phyloP scores from a whole-genome alignment of 352 stramenopile species.

The Pythium coloratum region DNA sequence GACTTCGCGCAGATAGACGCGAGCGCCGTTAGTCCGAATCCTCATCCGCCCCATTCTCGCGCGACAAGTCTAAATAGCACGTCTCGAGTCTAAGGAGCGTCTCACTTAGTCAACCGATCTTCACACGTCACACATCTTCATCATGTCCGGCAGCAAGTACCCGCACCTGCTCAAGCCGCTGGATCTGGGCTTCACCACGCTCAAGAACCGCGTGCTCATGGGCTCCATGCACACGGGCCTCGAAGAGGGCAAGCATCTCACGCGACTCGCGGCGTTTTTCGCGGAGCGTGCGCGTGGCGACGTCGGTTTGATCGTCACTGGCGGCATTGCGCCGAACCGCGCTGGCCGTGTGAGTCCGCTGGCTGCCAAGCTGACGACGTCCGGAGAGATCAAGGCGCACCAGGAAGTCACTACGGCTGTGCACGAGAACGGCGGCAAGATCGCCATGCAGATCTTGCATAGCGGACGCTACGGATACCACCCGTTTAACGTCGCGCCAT shows the following conservation, averaged over 20 bases:
- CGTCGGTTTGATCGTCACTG: constrained; percentile 95
- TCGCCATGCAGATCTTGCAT: constrained; percentile 93
- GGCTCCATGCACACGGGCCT: constrained; percentile 93
- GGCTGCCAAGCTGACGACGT: constrained; percentile 92
- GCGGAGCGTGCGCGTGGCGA: constrained; percentile 91
- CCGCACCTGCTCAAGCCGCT: constrained; percentile 72
- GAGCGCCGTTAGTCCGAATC: background rate
- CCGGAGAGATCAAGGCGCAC: constrained; percentile 88
- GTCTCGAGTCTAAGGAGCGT: constrained; percentile 2
- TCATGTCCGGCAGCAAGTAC: constrained; percentile 62
- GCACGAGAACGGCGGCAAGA: constrained; percentile 84
- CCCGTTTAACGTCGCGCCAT: constrained; percentile 93
- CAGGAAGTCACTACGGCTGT: constrained; percentile 93
- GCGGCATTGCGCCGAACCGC: constrained; percentile 92
- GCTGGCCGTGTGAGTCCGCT: constrained; percentile 92
- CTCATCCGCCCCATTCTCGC: background rate
- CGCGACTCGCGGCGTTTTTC: constrained; percentile 94
- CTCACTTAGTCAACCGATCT: background rate
- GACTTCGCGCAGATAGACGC: background rate
- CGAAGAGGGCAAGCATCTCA: constrained; percentile 79
- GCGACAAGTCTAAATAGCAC: background rate
- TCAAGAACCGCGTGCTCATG: constrained; percentile 90
- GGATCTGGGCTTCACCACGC: constrained; percentile 78
- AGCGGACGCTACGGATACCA: constrained; percentile 96
- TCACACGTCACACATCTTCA: constrained; percentile 8